Conservation (phyloP, 495 filamentous ascomycete genomes). For the Aspergillus taichungensis region DNA sequence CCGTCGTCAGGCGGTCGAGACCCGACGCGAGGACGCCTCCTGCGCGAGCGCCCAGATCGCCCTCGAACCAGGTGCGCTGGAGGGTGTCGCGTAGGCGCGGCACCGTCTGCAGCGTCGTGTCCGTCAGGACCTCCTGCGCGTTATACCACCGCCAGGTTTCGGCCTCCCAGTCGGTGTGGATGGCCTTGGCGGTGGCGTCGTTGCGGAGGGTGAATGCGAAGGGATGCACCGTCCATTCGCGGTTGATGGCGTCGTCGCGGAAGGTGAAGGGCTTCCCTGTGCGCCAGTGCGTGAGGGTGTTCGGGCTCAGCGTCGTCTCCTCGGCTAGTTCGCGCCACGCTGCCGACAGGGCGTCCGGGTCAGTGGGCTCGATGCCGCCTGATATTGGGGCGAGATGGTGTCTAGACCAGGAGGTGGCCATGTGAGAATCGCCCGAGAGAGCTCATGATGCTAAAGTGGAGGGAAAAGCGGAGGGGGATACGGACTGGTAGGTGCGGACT, state of each 20-base stretch:
- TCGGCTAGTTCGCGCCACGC: constrained; percentile 57
- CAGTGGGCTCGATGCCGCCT: constrained; percentile 45
- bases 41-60: constrained; percentile 29
- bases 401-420: constrained; percentile 13
- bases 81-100: constrained; percentile 49
- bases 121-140: constrained; percentile 32
- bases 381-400: constrained; percentile 51
- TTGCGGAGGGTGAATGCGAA: constrained; percentile 41
- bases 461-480: neutral
- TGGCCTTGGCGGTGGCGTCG: constrained; percentile 21
- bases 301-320: constrained; percentile 46
- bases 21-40: constrained; percentile 35
- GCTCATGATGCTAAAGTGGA: no score
- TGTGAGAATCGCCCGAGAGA: neutral
- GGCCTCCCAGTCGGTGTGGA: constrained; percentile 57
- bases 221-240: constrained; percentile 55
- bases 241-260: constrained; percentile 38
- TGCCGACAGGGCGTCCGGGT: constrained; percentile 40
- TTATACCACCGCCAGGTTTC: constrained; percentile 48
- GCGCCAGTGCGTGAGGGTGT: constrained; percentile 41
- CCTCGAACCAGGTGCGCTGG: constrained; percentile 48
- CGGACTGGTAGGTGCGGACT: constrained; percentile 47
- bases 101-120: constrained; percentile 39
- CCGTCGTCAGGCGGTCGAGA: constrained; percentile 36
- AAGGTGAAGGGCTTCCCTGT: constrained; percentile 53